These are phyloP conservation scores for Botrytis porri DNA, from an alignment of 2,329 filamentous ascomycete genomes.

Conservation along the genomic window DNA sequence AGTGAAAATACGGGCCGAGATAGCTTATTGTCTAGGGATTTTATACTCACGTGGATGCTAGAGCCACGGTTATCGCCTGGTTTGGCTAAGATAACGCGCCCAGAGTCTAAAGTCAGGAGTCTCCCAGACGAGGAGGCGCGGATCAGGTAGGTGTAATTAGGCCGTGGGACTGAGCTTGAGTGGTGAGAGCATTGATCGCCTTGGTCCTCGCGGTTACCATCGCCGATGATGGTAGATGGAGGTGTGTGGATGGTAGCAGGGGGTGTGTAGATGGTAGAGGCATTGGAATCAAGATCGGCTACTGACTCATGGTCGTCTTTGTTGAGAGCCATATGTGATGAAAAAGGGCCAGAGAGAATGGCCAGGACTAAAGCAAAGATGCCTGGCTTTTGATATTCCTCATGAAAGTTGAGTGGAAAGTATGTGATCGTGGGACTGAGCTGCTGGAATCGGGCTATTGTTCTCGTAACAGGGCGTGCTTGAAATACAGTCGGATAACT, in stretches of 20 bases:
- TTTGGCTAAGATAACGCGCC: neutral
- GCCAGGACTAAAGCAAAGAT: neutral
- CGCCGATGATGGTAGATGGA: neutral
- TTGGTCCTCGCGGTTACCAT: neutral
- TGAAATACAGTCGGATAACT: no score
- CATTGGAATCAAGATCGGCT: neutral
- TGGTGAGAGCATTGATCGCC: neutral
- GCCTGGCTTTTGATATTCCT: neutral
- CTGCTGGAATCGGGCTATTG: neutral
- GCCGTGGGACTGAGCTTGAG: conserved; percentile 4
- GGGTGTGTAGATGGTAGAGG: neutral
- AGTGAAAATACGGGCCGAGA: no score
- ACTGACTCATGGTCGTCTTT: neutral
- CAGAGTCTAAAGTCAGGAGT: neutral
- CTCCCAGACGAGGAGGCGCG: conserved; percentile 9
- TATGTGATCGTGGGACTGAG: neutral
- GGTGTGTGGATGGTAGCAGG: neutral
- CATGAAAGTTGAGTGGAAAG: neutral
- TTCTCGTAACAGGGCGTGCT: neutral
- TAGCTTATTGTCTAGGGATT: neutral
- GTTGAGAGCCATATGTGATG: neutral
- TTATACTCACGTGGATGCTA: conserved; percentile 4
- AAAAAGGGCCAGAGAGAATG: neutral
- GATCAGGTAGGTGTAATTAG: neutral
- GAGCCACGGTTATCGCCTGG: neutral